Base-by-base conservation (phyloP, 257 asterid species). In the Fraxinus excelsior region DNA sequence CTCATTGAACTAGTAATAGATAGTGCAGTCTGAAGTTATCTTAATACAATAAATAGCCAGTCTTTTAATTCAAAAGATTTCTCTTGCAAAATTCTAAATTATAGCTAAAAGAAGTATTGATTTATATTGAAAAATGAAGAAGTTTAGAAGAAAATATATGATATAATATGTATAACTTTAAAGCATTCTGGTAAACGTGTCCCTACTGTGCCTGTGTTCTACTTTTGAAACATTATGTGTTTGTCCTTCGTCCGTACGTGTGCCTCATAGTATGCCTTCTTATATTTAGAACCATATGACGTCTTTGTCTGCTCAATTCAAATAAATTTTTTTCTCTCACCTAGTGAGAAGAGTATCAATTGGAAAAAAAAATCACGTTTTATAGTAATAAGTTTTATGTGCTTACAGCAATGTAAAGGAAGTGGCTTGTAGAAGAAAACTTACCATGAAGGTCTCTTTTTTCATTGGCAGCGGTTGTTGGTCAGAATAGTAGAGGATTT, bases 391-490 rank as follows among this genome's bases (percentile, higher is more conserved):
- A 73, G 25, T 77, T 72, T 34, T 28, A 64, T 69, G 66, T 74
- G 74, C 78, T 28, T 56, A 29, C 4, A 16, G 62, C 29, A 70
- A 29, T 70, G 62, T 73, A 60, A 51, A 42, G 68, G 73, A 40
- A 49, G 76, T 80, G 79, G 71, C 79, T 28, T 79, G 74, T 73
- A 14, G 67, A 77, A 64, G 8, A 10, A 49, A 44, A 65, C 69
- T 60, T 73, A 23, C 29, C 75, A 75, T 35, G 60, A 51, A 67
- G 51, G 35, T 79, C 75, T 49, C 18, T 56, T 56, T 66, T 78
- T 67, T 65, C 28, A 14, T 76, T 86, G 74, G 35, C 90, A 90
- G 97, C 89, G 94, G 51, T 83, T 95, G 72, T 82, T 96, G 79
- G 89, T 91, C 82, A 86, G 88, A 81, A 77, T 91, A 76, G 79